Conservation (phyloP, 2,329 filamentous ascomycete species). For the Beauveria medogensis region DNA sequence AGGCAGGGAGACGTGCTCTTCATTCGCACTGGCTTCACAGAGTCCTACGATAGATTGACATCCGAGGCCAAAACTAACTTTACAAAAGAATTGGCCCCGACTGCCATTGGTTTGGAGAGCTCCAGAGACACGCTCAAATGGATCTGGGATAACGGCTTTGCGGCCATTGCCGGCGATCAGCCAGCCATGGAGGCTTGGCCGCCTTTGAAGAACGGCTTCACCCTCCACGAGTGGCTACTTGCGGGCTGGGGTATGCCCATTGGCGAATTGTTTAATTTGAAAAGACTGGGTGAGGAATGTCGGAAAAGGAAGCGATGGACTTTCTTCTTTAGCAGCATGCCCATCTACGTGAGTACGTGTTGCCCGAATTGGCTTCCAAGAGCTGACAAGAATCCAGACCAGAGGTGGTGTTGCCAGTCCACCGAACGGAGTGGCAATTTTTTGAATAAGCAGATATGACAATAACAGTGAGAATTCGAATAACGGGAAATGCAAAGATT, state of each 20-base stretch:
- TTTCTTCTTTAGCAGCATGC: constrained; percentile 33
- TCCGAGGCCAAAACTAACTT: constrained; percentile 29
- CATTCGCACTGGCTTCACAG: constrained; percentile 44
- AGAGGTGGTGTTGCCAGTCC: constrained; percentile 30
- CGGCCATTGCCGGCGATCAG: constrained; percentile 48
- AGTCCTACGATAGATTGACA: constrained; percentile 31
- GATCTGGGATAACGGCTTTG: constrained; percentile 48
- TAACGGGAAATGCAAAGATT: too few relatives aligned
- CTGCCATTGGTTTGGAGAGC: constrained; percentile 37
- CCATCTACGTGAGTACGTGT: constrained; percentile 21
- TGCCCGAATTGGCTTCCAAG: neutral
- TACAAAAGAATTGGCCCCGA: constrained; percentile 21
- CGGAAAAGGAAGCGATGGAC: constrained; percentile 24
- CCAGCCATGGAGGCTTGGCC: constrained; percentile 44
- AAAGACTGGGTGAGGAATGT: constrained; percentile 28
- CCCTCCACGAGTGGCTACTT: constrained; percentile 36
- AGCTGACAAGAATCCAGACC: constrained; percentile 16
- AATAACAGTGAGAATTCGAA: too few relatives aligned
- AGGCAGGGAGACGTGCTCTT: constrained; percentile 48
- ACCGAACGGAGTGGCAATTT: constrained; percentile 31
- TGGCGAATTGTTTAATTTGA: constrained; percentile 40
- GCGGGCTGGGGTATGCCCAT: constrained; percentile 45
- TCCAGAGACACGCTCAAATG: constrained; percentile 41
- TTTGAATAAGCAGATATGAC: constrained; percentile 16
- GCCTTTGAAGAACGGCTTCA: constrained; percentile 23